Evolutionary conservation across 2,329 filamentous ascomycete species (phyloP), one percentile per base, ranked within the genome.

Genomic region (Trichothecium sympodiale): DNA sequence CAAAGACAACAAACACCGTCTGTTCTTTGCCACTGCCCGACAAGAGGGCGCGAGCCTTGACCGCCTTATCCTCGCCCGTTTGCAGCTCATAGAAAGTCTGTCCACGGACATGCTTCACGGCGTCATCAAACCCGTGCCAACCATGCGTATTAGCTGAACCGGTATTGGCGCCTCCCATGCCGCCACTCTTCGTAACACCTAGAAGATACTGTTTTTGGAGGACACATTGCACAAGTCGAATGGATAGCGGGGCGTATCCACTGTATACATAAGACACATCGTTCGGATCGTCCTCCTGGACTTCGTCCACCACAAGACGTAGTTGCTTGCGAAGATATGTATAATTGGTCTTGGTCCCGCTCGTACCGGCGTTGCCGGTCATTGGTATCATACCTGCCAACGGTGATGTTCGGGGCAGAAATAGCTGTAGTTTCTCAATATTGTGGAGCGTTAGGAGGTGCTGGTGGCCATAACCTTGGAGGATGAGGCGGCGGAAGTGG

Each of bases 221-320:
- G 34, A 96, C 74, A 53, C 85, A 91, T 57, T 98, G 93, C 5
- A 98, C 81, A 4, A 98, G 73, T 13, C 91, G 80, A 36, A 96
- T 75, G 31, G 85, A 94, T 10, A 98, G 71, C 0, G 91, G 93
- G 4, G 93, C 91, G 53, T 96, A 98, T 35, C 91, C 93, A 44
- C 85, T 94, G 60, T 96, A 98, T 9, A 95, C 88, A 51, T 98
- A 98, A n/a, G 88, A 83, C 41, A 96, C 80, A 49, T 98, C 91
- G 49, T 91, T 84, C 3, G 91, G 91, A 32, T 93, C 83, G 40
- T 91, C 80, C 57, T 98, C 91, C 52, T 94, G 88, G 28, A 98
- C 89, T 54, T 96, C 91, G 54, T 98, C 91, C 38, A 95, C 82
- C 53, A 95, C 94, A 13, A 98, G 72, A 20, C 82, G 77, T 12